These are phyloP conservation scores for Kurtzmaniella cleridarum DNA, from an alignment of 805 yeast species.

Conservation along the genomic window DNA sequence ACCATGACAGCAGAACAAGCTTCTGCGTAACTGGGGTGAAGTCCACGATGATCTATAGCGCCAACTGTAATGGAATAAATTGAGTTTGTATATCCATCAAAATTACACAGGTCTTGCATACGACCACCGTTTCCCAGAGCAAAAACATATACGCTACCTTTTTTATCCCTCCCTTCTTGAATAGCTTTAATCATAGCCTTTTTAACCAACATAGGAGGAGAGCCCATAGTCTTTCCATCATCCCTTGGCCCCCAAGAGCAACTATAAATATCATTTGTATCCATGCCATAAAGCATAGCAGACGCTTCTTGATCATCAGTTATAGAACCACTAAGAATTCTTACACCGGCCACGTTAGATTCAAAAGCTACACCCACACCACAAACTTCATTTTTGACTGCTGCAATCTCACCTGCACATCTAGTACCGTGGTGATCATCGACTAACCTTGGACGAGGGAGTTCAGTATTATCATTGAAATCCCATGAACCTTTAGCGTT, in stretches of 20 bases:
- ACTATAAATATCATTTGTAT: conserved; percentile 86
- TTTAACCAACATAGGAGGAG: conserved; percentile 72
- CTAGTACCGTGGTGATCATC: conserved; percentile 96
- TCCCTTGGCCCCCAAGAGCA: conserved; percentile 99
- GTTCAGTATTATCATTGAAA: conserved; percentile 66
- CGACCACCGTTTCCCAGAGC: conserved; percentile 94
- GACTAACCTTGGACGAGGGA: conserved; percentile 73
- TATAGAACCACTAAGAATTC: conserved; percentile 78
- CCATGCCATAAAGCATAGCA: conserved; percentile 73
- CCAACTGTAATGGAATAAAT: conserved; percentile 93
- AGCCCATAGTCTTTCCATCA: conserved; percentile 82
- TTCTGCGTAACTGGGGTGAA: conserved; percentile 87
- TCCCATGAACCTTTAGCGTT: conserved; percentile 86
- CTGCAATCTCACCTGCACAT: conserved; percentile 97
- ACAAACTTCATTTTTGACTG: conserved; percentile 78
- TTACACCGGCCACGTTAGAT: conserved; percentile 81
- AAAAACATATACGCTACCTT: conserved; percentile 88
- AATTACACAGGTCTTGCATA: conserved; percentile 85
- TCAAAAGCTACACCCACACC: conserved; percentile 97
- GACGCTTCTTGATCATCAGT: conserved; percentile 88
- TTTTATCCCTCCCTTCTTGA: conserved; percentile 70
- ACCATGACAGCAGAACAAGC: conserved; percentile 93
- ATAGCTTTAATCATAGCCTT: conserved; percentile 84
- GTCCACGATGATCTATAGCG: conserved; percentile 82
- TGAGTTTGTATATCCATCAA: conserved; percentile 94